Base-by-base conservation (phyloP, 345 rosid species). In the Populus davidiana region DNA sequence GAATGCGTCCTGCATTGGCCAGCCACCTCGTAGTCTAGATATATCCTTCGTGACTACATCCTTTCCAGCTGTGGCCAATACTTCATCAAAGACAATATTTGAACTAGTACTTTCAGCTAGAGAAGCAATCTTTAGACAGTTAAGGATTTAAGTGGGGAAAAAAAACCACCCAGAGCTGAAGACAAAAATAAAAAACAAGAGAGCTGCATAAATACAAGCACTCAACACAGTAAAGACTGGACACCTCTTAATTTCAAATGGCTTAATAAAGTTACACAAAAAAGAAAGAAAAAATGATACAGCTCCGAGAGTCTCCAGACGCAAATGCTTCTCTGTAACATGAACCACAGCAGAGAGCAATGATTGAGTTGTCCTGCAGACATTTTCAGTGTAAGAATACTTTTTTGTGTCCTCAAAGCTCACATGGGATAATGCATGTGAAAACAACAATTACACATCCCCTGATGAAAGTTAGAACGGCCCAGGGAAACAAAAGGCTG, bases 1-100 rank as follows among this genome's bases (percentile, higher is more conserved):
- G 82, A 95, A 95, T 77, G 90, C 96, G 83, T 95, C 97, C 82
- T 92, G 99, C 99, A 95, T 88, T 77, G 98, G 91, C 99, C 99
- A 95, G 81, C 99, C 99, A 81, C 98, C 98, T 82, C 98, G 97
- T 81, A 95, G 73, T 85, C 99, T 90, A 80, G 97, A 89, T 87
- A 95, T 91, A 84, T 95, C 98, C 89, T 95, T 95, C 20, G 99
- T 95, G 83, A 87, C 86, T 79, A 93, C 87, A 80, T 95, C 99
- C 90, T 81, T 91, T 80, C 89, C 98, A 77, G 99, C 94, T 82
- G 91, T 78, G 71, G 89, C 88, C 86, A 95, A 85, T 67, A 93
- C 96, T 86, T 93, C 98, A 79, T 89, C 84, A 75, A 95, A 93
- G 71, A 92, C 97, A 80, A 91, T 80, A 69, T 87, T 86, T 41